These are phyloP conservation scores for Cenococcum geophilum DNA, from an alignment of 495 filamentous ascomycete genomes.

Conservation along the genomic window DNA sequence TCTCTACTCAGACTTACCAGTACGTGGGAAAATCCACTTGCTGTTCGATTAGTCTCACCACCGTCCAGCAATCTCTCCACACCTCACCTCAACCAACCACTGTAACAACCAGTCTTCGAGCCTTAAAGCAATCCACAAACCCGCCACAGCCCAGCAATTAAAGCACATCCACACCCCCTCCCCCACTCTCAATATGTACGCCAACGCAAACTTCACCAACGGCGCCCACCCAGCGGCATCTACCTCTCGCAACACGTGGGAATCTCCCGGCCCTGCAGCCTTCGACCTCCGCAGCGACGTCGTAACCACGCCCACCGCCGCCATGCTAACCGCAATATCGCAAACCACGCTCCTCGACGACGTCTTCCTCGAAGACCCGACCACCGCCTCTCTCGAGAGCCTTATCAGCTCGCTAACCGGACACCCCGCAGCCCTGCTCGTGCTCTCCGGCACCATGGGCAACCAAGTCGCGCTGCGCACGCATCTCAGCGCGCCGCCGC, in stretches of 20 bases:
- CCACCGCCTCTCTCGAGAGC: slow-evolving; percentile 62
- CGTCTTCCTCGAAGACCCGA: slow-evolving; percentile 75
- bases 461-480: slow-evolving; percentile 69
- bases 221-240: slow-evolving; percentile 6
- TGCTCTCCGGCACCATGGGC: slow-evolving; percentile 87
- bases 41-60: slow-evolving; percentile 15
- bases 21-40: slow-evolving; percentile 24
- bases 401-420: slow-evolving; percentile 63
- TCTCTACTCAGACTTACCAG: slow-evolving; percentile 4
- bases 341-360: slow-evolving; percentile 60
- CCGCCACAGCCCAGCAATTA: neutral
- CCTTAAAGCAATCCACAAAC: neutral
- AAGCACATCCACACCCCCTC: neutral
- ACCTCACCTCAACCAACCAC: slow-evolving; percentile 2
- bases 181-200: slow-evolving; percentile 16
- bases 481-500: slow-evolving; percentile 62
- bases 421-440: slow-evolving; percentile 68
- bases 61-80: slow-evolving; percentile 2
- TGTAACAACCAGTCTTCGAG: neutral
- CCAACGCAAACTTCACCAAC: slow-evolving; percentile 19
- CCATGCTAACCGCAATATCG: slow-evolving; percentile 67
- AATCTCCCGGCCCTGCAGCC: slow-evolving; percentile 54
- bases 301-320: slow-evolving; percentile 75
- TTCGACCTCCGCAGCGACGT: slow-evolving; percentile 69
- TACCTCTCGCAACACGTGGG: slow-evolving; percentile 45